Conservation (phyloP, 805 yeast species). For the Sugiyamaella marilandica region DNA sequence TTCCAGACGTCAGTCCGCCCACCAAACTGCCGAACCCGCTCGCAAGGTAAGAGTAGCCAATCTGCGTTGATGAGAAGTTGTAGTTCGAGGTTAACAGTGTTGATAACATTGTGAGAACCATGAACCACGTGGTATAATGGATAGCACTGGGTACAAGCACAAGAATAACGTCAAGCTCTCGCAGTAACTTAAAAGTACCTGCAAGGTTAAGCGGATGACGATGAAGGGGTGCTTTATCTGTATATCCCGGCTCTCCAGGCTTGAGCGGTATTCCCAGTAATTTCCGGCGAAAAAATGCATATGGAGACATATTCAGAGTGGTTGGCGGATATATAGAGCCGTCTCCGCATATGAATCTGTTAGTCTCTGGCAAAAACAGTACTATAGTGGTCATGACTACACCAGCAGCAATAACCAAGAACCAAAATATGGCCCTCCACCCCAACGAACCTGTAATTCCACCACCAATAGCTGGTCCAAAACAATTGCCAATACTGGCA, state of each 20-base stretch:
- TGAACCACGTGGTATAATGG: slow-evolving; percentile 66
- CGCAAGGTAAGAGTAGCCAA: slow-evolving; percentile 71
- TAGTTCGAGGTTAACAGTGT: slow-evolving; percentile 49
- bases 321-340: slow-evolving; percentile 54
- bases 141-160: slow-evolving; percentile 55
- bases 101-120: slow-evolving; percentile 52
- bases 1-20: slow-evolving; percentile 59
- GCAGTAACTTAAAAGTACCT: slow-evolving; percentile 9
- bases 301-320: slow-evolving; percentile 24
- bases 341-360: slow-evolving; percentile 67
- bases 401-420: slow-evolving; percentile 62
- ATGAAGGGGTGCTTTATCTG: background rate
- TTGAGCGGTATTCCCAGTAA: slow-evolving; percentile 23
- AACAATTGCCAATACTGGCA: slow-evolving; percentile 65
- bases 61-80: slow-evolving; percentile 46
- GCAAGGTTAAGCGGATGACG: slow-evolving; percentile 8
- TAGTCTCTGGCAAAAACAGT: slow-evolving; percentile 68
- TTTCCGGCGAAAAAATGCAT: slow-evolving; percentile 19
- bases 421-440: slow-evolving; percentile 69
- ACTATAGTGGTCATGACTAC: slow-evolving; percentile 33
- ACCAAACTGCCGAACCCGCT: slow-evolving; percentile 64
- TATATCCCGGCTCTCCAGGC: slow-evolving; percentile 19
- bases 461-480: slow-evolving; percentile 71
- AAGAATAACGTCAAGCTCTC: slow-evolving; percentile 37
- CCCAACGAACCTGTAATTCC: slow-evolving; percentile 42